Evolutionary conservation across 2,329 filamentous ascomycete genomes (phyloP), one percentile per base, ranked within the genome.

Genomic region (Fusarium sp.): DNA sequence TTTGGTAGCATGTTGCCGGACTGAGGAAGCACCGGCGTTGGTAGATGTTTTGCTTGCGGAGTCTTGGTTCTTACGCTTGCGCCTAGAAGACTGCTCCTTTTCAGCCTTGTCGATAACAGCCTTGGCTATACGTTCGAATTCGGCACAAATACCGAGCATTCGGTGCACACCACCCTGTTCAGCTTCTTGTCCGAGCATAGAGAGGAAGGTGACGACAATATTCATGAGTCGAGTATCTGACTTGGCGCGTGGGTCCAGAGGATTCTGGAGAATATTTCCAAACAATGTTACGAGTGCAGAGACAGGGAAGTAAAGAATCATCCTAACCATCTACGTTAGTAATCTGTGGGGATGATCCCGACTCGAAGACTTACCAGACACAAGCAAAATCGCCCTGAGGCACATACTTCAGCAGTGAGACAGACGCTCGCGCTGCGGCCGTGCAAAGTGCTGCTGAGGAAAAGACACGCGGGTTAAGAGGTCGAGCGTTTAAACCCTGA

Each of bases 281-380:
- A 99, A 99, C 3, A 99, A 83, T 0, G 96, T 98, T 46, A 99
- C 94, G 7, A 98, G 87, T 2, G 96, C 93, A 1, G 96, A 97
- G 11, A 99, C 94, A 1, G 96, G 96, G 81, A 97, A 99, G 80
- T 99, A 99, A 13, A 98, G 84, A 71, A 98, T 93, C 77, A 99
- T 87, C 93, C 88, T 90, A 63, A 12, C 34, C 23, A 43, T 58
- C 14, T 21, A 14, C 66, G 63, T 82, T 76, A 82, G 79, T 58
- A 63, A 50, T 25, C 20, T 23, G 18, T 28, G 20, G 30, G 5
- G 21, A 41, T 13, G n/a, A 21, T 18, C 9, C 25, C 21, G 40
- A 25, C 10, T 10, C 13, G 14, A 32, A 30, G 12, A 83, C 91
- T 83, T 82, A 97, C 95, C 96, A 99, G 55, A 98, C 94, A 80